Conservation (phyloP, 331 rosid species). For the Dryas integrifolia region DNA sequence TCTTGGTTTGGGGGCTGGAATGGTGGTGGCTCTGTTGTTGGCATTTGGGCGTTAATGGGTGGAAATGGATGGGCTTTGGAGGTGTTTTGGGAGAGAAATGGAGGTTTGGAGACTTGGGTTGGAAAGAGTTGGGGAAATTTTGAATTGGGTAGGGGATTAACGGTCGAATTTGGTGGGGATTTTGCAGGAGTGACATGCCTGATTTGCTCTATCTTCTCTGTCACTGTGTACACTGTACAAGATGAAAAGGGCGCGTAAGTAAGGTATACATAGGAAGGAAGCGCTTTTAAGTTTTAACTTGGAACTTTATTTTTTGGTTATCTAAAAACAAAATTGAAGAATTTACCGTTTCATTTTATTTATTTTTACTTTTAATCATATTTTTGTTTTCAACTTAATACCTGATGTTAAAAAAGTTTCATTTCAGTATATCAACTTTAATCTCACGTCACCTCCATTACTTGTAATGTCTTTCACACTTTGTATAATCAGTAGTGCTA, state of each 20-base stretch:
- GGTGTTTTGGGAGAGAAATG: conserved; percentile 13
- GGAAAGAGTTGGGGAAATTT: background rate
- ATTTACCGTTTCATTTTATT: too few species aligned
- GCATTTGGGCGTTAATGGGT: conserved; percentile 29
- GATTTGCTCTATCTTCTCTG: background rate
- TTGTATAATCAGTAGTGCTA: too few species aligned
- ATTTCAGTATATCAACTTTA: too few species aligned
- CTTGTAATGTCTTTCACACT: too few species aligned
- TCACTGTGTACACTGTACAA: background rate
- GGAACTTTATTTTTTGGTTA: too few species aligned
- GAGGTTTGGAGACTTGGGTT: conserved; percentile 11
- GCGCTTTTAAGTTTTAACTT: too few species aligned
- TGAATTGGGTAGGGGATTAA: conserved; percentile 21
- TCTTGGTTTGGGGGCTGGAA: conserved; percentile 19
- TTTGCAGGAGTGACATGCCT: conserved; percentile 27
- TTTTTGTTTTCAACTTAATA: too few species aligned
- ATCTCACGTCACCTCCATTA: too few species aligned
- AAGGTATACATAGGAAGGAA: too few species aligned
- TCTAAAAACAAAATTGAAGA: too few species aligned
- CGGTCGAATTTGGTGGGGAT: conserved; percentile 29
- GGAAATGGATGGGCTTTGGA: conserved; percentile 13
- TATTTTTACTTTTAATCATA: too few species aligned
- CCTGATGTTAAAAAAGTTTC: too few species aligned
- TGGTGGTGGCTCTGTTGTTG: conserved; percentile 26
- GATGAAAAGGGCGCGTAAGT: background rate